A percentile compares a stretch with the other conserved stretches of the same genome.
Conservation (phyloP, 495 filamentous ascomycete species). For the Aspergillus campestris region DNA sequence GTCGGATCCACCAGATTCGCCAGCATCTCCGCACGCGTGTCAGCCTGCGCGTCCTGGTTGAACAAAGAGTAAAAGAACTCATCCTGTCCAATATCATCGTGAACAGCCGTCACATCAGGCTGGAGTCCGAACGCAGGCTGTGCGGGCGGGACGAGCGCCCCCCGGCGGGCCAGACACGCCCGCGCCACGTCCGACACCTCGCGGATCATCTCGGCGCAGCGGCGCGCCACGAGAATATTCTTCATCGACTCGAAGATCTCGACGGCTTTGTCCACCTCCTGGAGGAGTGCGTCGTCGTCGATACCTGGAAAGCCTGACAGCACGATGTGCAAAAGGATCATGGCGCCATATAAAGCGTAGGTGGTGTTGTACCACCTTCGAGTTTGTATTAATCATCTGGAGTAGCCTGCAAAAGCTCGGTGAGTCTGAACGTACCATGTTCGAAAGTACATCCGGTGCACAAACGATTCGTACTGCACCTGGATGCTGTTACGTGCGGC, state of each 20-base stretch:
- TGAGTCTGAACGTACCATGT: constrained; percentile 11
- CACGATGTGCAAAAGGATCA: constrained; percentile 16
- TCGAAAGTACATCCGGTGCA: constrained; percentile 21
- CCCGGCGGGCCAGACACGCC: constrained; percentile 10
- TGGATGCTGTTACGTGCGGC: constrained; percentile 17
- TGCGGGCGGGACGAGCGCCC: neutral
- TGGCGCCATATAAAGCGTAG: constrained; percentile 21
- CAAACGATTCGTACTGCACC: constrained; percentile 22
- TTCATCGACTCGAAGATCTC: constrained; percentile 22
- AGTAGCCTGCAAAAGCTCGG: neutral
- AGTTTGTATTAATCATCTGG: neutral
- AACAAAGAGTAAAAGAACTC: constrained; percentile 20
- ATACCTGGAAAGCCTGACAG: constrained; percentile 16
- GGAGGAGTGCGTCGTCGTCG: constrained; percentile 10
- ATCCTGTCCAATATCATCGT: constrained; percentile 2
- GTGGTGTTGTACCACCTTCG: constrained; percentile 25
- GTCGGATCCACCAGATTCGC: constrained; percentile 19
- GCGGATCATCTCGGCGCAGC: constrained; percentile 19
- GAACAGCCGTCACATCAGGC: neutral
- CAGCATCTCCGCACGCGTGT: constrained; percentile 17
- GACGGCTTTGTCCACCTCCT: constrained; percentile 19
- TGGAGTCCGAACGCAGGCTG: neutral
- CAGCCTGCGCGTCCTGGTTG: constrained; percentile 10
- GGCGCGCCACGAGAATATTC: constrained; percentile 19
- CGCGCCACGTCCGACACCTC: constrained; percentile 18